Base-by-base conservation (phyloP, 352 stramenopile genomes). In the Thalassiosira ordinaria region DNA sequence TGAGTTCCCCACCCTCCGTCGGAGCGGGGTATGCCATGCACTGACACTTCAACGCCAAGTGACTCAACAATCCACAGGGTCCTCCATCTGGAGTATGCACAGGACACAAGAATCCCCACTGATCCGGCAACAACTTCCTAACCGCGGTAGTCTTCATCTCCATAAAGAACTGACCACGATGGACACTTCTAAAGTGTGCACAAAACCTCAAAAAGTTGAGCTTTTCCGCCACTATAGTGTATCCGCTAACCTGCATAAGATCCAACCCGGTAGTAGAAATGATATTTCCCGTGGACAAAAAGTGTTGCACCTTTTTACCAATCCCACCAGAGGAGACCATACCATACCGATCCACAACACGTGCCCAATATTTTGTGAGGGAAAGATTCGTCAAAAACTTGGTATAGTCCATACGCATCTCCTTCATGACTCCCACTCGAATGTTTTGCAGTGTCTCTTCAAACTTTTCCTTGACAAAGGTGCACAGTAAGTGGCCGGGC, bases 131-230 rank as follows among this genome's bases (percentile, higher is more conserved):
- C 44, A 99, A 86, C 83, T 99, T 99, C 41, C 98, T 93, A 51
- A 99, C 97, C 6, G 97, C 92, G 9, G 98, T 99, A 39, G 97
- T 99, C 86, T 99, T 99, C 97, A 99, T 99, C 81, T 98, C 97
- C 35, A 97, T 52, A 84, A 99, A 99, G 83, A 99, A 99, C 82
- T 99, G 96, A 24, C 97, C 97, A 87, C 98, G 95, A 82, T 99
- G 97, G 26, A 99, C 97, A 41, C 95, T 98, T 6, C 97, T 95
- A 86, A 99, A 99, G 86, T 99, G 98, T 44, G 96, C 97, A 49
- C 99, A 97, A 91, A 99, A 99, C 33, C 97, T 91, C 79, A 99
- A 97, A 86, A 98, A 99, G 86, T 99, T 99, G 53, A 99, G 90
- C 69, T 98, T 97, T 84, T 99, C 97, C 0, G 98, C 98, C 13